Percentiles rank a stretch among this genome's conserved stretches.
Evolutionary conservation across 495 filamentous ascomycete species (phyloP).

Genomic region (Bathelium albidoporum): DNA sequence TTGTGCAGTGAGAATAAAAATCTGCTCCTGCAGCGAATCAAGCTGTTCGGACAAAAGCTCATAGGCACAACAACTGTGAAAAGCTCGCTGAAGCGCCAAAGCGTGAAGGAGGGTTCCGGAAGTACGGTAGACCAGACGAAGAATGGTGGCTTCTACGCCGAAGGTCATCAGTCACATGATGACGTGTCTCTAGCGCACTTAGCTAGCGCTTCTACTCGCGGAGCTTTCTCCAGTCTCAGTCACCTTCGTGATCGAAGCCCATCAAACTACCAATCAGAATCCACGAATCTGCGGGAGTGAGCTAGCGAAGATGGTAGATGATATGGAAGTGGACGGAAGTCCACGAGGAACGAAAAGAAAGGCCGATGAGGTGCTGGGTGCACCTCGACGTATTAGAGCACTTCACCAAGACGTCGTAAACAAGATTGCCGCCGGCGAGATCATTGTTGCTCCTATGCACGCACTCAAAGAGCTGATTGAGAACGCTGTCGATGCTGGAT

Average conservation of each 20-base stretch:
- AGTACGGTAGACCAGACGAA: too few species aligned
- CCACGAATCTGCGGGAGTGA: background rate
- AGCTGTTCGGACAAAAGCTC: background rate
- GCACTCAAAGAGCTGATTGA: conserved; percentile 96
- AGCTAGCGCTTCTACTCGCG: background rate
- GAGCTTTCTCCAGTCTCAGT: background rate
- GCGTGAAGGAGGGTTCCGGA: too few species aligned
- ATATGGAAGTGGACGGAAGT: conserved; percentile 38
- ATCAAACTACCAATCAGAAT: background rate
- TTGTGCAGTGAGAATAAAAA: background rate
- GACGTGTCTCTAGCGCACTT: background rate
- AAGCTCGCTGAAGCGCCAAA: too few species aligned
- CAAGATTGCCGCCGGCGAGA: conserved; percentile 99
- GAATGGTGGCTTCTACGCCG: too few species aligned
- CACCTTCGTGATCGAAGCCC: background rate
- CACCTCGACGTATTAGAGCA: conserved; percentile 70
- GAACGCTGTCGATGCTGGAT: conserved; percentile 93
- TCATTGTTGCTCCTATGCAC: conserved; percentile 95
- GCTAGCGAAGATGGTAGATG: conserved; percentile 31
- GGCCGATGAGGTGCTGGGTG: conserved; percentile 38
- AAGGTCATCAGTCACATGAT: background rate
- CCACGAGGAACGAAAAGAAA: conserved; percentile 56
- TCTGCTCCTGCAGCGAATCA: background rate
- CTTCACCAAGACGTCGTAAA: conserved; percentile 94
- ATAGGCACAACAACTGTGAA: too few species aligned